Evolutionary conservation across 2,329 filamentous ascomycete genomes (phyloP).

Genomic region (Xylaria sp.): DNA sequence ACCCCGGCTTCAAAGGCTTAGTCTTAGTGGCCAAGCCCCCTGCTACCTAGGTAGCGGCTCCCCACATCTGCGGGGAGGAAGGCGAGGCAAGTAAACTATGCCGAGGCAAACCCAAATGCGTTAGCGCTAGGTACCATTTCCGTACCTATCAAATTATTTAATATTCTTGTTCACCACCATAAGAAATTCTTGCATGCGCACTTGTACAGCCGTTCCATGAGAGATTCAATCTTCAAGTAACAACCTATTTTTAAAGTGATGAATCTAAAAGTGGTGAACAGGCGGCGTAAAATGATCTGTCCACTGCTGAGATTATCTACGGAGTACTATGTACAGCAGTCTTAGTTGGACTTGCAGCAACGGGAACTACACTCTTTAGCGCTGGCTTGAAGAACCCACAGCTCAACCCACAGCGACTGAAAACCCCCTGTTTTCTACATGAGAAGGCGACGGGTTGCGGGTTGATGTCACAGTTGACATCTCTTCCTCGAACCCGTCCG

Average conservation of each 20-base stretch:
- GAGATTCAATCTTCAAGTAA: background rate
- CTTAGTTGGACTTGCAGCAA: background rate
- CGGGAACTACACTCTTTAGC: no score
- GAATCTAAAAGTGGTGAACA: background rate
- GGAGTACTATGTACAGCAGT: background rate
- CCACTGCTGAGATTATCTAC: background rate
- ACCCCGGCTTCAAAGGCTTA: background rate
- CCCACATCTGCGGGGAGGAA: constrained; percentile 14
- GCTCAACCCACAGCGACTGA: no score
- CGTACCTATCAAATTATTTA: background rate
- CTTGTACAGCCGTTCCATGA: no score
- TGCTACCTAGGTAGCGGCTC: background rate
- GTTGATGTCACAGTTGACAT: no score
- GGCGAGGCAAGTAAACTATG: background rate
- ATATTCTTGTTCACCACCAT: background rate
- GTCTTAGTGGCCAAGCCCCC: background rate
- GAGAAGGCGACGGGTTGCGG: no score
- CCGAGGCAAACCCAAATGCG: constrained; percentile 6
- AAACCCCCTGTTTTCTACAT: no score
- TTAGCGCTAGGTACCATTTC: background rate
- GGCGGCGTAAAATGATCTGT: background rate
- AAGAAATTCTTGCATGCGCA: background rate
- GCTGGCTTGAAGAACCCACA: no score
- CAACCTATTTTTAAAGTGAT: background rate
- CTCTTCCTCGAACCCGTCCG: no score